Evolutionary conservation across 1,284 basidiomycete genomes (phyloP), one percentile per base, ranked within the genome.

Genomic region (Cryptococcus neoformans): DNA sequence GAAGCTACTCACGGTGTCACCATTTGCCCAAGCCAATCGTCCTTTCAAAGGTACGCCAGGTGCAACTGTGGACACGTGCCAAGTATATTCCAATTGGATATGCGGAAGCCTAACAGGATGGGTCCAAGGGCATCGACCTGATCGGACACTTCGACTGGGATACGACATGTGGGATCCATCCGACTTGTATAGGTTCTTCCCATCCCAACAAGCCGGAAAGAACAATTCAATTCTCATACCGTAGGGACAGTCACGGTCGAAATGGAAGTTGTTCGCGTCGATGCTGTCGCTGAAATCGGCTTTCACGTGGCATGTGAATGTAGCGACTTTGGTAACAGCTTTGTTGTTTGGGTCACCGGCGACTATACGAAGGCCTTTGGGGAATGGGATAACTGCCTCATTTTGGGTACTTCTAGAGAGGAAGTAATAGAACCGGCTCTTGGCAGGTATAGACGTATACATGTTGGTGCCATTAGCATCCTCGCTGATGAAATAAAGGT

Each of bases 21-120:
- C 73, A 54, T 72, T 73, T n/a, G 75, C 70, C 72, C 72, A 74
- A 28, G 65, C 67, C 11, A 75, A 58, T 47, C 72, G 64, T 11
- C 72, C 70, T 44, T 56, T 53, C 12, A 68, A 42, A 6, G 66
- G 39, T 6, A 54, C 56, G 14, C 65, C 66, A 2, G 66, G 65
- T 48, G 57, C 58, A 53, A 58, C 59, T 7, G 56, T 47, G 6
- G 58, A 55, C n/a, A 64, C 61, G 11, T 57, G 14, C 55, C 58
- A 73, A 21, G 68, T 71, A 57, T 62, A 69, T 57, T 75, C 73
- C 53, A 73, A 60, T 54, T 49, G 16, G 51, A 75, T 68, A 40
- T 62, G 54, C 1, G 72, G 72, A 9, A 75, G 44, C 36, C 67
- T 65, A 54, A 74, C 58, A 3, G 72, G 73, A 53, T 74, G 71